Percentiles rank a stretch among this genome's conserved stretches.
These are phyloP conservation scores for Dictyostelium brefeldianum DNA, from an alignment of 78 protist genomes.

Conservation along the genomic window DNA sequence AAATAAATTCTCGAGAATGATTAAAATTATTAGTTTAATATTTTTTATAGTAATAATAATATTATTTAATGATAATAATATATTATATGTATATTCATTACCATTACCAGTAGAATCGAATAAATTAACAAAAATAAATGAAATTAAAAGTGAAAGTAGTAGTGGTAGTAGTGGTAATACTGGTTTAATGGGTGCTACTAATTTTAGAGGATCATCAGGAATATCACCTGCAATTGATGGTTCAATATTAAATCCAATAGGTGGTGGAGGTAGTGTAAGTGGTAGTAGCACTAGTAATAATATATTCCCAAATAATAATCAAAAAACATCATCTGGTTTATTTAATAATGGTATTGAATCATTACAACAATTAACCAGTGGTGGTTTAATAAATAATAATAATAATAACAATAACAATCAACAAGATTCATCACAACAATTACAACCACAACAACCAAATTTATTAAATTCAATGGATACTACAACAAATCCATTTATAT, in stretches of 20 bases:
- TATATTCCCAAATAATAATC: conserved; percentile 1
- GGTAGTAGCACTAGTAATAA: not conserved
- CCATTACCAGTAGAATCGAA: too few relatives aligned
- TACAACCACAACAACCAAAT: not conserved
- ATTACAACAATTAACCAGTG: not conserved
- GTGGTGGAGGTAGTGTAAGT: not conserved
- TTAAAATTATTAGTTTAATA: too few relatives aligned
- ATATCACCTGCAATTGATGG: not conserved
- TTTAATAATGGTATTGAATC: not conserved
- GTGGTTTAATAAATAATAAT: not conserved
- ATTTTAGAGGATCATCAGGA: not conserved
- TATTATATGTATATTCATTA: too few relatives aligned
- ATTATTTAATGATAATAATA: too few relatives aligned
- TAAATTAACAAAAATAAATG: too few relatives aligned
- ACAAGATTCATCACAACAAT: not conserved
- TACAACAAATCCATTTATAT: not conserved
- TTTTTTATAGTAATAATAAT: too few relatives aligned
- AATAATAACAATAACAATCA: too few relatives aligned
- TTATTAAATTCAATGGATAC: not conserved
- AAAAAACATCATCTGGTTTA: not conserved
- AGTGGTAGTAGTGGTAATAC: not conserved
- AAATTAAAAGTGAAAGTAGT: not conserved
- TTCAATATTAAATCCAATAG: not conserved
- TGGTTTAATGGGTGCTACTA: not conserved
- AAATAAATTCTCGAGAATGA: too few relatives aligned